Base-by-base conservation (phyloP, 495 filamentous ascomycete genomes). In the Xylaria acuta region DNA sequence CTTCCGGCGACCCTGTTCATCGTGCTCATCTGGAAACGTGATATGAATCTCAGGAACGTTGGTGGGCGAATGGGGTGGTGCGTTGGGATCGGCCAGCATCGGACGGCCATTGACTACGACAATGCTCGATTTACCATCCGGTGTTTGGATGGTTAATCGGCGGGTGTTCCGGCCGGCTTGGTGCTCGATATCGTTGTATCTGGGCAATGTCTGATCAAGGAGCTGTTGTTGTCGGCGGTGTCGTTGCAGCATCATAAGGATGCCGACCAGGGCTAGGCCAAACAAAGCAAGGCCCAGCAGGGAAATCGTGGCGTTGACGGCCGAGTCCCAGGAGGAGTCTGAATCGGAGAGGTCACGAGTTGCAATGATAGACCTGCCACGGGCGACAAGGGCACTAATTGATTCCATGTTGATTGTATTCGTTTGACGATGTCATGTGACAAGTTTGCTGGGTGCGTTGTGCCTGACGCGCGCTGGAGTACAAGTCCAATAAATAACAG, bases 1-100 rank as follows among this genome's bases (percentile, higher is more conserved):
- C 84, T 92, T 93, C 71, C 88, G 88, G 80, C 92, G 92, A 68
- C 97, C 97, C 56, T 90, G 89, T 74, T 97, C 92, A 76, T 94
- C 95, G 65, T 92, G 89, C 86, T 98, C 95, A 74, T 99, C 96
- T 18, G 96, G 96, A 84, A 99, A 98, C 0, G 96, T 99, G 78
- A 99, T 97, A 80, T 95, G 93, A 77, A 99, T 99, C 82, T 98
- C 94, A 14, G 96, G 96, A 16, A 98, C 89, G 69, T 86, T 86
- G 74, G 84, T 86, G n/a, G 93, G 93, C 69, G 93, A 94, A 58
- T 90, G 81, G 36, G 94, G 93, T 20, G 93, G 93, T 53, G 88
- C 90, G 58, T 87, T 86, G 30, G 93, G 92, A 80, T 91, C 91
- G 54, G 89, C 86, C 72, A 96, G 89, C 75, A 97, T 88, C 66